These are phyloP conservation scores for Candida ortonii DNA, from an alignment of 805 yeast species.

Conservation along the genomic window DNA sequence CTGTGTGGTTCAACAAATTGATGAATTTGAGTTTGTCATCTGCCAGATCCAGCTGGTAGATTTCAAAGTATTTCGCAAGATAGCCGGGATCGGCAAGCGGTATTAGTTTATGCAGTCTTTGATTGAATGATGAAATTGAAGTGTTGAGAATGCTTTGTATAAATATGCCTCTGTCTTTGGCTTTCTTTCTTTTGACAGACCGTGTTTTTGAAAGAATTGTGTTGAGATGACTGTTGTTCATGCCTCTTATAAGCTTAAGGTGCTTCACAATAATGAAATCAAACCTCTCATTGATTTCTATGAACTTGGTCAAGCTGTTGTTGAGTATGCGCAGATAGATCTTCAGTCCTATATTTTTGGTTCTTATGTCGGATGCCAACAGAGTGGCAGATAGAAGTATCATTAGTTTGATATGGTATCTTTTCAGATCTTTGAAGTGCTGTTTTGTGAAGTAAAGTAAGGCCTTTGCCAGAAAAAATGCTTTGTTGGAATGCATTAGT, in stretches of 20 bases:
- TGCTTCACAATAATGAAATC: conserved; percentile 15
- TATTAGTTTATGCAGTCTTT: conserved; percentile 13
- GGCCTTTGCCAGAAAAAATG: conserved; percentile 17
- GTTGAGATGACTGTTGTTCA: conserved; percentile 12
- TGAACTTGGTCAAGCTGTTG: conserved; percentile 17
- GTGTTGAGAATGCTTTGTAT: conserved; percentile 19
- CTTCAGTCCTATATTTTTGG: conserved; percentile 17
- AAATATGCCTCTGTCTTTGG: conserved; percentile 13
- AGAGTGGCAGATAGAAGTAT: conserved; percentile 16
- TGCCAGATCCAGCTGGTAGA: conserved; percentile 26
- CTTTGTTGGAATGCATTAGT: conserved; percentile 21
- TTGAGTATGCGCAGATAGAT: conserved; percentile 18
- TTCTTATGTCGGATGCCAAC: conserved; percentile 16
- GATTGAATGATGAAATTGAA: conserved; percentile 19
- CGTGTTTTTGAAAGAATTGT: conserved; percentile 5
- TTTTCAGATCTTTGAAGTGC: conserved; percentile 1
- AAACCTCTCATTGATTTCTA: conserved; percentile 13
- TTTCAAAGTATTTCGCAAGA: conserved; percentile 22
- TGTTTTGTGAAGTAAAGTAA: conserved; percentile 18
- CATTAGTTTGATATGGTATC: conserved; percentile 9
- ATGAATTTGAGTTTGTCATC: conserved; percentile 22
- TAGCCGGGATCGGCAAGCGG: conserved; percentile 18
- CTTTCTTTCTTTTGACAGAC: conserved; percentile 8
- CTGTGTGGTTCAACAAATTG: conserved; percentile 20
- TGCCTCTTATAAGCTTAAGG: conserved; percentile 10